Evolutionary conservation across 1,284 basidiomycete genomes (phyloP).

Genomic region (Irpex lacteus): DNA sequence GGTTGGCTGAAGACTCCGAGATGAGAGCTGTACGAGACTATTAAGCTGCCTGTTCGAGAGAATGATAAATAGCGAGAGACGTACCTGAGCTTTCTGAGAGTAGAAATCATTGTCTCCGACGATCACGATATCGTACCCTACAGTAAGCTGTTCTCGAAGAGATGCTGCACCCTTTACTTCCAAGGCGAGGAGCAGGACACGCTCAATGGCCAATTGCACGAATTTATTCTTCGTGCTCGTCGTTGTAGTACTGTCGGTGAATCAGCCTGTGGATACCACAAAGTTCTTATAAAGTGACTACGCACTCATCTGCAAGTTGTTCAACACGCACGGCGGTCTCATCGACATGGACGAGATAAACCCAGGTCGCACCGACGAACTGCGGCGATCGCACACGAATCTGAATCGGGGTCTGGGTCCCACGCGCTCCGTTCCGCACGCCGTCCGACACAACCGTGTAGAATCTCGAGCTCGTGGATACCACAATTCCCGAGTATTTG

Average conservation of each 20-base stretch:
- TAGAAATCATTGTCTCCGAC: constrained; percentile 98
- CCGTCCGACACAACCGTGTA: constrained; percentile 60
- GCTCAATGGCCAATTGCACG: constrained; percentile 83
- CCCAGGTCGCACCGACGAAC: constrained; percentile 81
- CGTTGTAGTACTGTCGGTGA: neutral
- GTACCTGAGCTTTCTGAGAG: constrained; percentile 84
- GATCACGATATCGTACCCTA: constrained; percentile 75
- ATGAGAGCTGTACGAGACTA: constrained; percentile 48
- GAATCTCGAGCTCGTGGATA: constrained; percentile 92
- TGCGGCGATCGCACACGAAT: constrained; percentile 89
- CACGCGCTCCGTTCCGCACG: neutral
- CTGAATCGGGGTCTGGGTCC: constrained; percentile 19
- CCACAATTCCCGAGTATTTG: constrained; percentile 78
- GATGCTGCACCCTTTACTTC: constrained; percentile 49
- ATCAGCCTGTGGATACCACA: neutral
- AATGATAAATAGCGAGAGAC: constrained; percentile 25
- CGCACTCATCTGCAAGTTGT: constrained; percentile 35
- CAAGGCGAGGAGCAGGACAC: constrained; percentile 66
- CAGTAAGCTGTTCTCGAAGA: constrained; percentile 43
- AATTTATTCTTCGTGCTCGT: constrained; percentile 75
- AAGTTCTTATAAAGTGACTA: neutral
- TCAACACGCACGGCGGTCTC: constrained; percentile 43
- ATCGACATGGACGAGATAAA: constrained; percentile 54
- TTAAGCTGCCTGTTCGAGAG: neutral
- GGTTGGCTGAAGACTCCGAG: constrained; percentile 56